A percentile compares a stretch with the other conserved stretches of the same genome.
Evolutionary conservation across 495 filamentous ascomycete species (phyloP).

Genomic region (Penicillium cosmopolitanum): DNA sequence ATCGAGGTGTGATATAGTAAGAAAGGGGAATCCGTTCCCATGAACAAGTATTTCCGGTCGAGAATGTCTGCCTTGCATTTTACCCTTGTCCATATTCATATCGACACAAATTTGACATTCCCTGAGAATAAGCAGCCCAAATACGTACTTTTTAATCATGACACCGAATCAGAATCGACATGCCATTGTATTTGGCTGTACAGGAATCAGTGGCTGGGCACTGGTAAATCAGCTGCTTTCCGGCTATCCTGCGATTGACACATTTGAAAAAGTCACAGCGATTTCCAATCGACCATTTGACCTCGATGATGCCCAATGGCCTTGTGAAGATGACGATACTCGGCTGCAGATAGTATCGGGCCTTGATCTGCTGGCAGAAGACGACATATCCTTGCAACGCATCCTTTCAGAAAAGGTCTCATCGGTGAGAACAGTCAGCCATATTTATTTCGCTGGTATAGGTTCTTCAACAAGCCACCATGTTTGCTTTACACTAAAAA

Average conservation of each 20-base stretch:
- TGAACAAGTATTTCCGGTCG: too few relatives aligned
- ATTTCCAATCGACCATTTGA: conserved; percentile 47
- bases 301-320: conserved; percentile 43
- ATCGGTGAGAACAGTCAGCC: conserved; percentile 43
- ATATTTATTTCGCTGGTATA: conserved; percentile 49
- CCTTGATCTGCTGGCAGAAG: conserved; percentile 39
- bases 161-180: conserved; percentile 5
- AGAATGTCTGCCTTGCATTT: too few relatives aligned
- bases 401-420: conserved; percentile 40
- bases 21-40: too few relatives aligned
- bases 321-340: conserved; percentile 26
- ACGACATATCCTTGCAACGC: conserved; percentile 18
- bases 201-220: conserved; percentile 54
- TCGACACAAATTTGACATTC: not conserved
- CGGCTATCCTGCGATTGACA: conserved; percentile 42
- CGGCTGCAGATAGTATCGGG: conserved; percentile 47
- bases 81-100: too few relatives aligned
- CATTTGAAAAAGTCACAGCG: conserved; percentile 47
- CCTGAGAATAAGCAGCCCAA: not conserved
- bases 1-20: too few relatives aligned
- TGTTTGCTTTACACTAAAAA: not conserved
- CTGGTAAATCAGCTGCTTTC: conserved; percentile 45
- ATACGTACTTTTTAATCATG: not conserved
- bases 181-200: conserved; percentile 27
- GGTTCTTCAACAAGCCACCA: not conserved